phyloP scores from a whole-genome alignment of 345 rosid genomes.

The Carallia brachiata region DNA sequence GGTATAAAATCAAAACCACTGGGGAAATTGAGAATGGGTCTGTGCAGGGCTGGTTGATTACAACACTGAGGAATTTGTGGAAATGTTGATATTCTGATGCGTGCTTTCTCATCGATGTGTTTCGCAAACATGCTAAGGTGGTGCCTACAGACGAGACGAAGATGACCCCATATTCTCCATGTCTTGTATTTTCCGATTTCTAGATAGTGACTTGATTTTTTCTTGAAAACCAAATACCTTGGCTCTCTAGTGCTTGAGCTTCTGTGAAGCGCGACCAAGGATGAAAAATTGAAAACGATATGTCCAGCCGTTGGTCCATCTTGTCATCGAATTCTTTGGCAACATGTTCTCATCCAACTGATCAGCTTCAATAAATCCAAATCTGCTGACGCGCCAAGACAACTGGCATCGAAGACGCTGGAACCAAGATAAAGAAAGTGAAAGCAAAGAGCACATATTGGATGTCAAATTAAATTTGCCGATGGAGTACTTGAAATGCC shows the following conservation, averaged over 20 bases:
- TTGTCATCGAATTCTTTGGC: conserved; percentile 1
- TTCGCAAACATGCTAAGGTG: conserved; percentile 8
- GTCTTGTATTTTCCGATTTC: conserved; percentile 27
- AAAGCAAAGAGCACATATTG: neutral
- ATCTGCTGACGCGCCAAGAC: neutral
- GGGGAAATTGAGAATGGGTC: conserved; percentile 8
- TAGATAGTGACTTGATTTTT: conserved; percentile 35
- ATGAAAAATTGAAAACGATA: neutral
- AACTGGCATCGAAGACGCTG: conserved; percentile 8
- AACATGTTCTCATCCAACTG: neutral
- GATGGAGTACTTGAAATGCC: conserved; percentile 19
- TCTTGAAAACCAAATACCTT: conserved; percentile 35
- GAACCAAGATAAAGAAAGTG: neutral
- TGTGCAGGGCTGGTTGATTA: conserved; percentile 9
- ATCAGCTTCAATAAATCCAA: neutral
- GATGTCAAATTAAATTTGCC: conserved; percentile 19
- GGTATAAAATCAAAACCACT: neutral
- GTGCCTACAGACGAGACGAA: neutral
- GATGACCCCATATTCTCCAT: conserved; percentile 30
- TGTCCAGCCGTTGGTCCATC: neutral
- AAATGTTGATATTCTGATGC: conserved; percentile 31
- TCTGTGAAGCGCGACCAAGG: conserved; percentile 14
- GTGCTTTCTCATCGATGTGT: conserved; percentile 30
- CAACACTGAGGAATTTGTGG: neutral
- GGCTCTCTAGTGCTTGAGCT: conserved; percentile 22